These are phyloP conservation scores for Trametes cubensis DNA, from an alignment of 768 basidiomycete genomes.

Conservation along the genomic window DNA sequence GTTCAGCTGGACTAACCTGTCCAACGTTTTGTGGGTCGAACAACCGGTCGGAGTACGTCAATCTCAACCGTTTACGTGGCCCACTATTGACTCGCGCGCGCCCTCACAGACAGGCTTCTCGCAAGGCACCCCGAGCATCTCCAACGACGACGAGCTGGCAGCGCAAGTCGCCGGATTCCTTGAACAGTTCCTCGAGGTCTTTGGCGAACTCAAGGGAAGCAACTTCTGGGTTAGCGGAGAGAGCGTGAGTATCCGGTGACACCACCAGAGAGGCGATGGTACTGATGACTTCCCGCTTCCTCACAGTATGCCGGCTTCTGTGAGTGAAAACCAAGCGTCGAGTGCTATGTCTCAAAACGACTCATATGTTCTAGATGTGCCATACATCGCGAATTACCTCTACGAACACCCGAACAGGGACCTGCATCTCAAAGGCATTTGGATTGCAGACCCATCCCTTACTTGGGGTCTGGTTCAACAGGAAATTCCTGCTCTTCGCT, in stretches of 20 bases:
- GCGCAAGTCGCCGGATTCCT: slow-evolving; percentile 56
- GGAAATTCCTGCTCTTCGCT: slow-evolving; percentile 70
- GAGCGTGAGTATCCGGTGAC: slow-evolving; percentile 51
- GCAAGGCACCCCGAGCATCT: slow-evolving; percentile 64
- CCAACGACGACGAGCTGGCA: slow-evolving; percentile 58
- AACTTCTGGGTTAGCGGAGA: slow-evolving; percentile 73
- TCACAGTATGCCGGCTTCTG: slow-evolving; percentile 37
- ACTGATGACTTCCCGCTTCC: not conserved
- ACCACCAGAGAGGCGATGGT: too few relatives aligned
- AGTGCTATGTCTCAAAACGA: not conserved
- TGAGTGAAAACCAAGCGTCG: slow-evolving; percentile 2
- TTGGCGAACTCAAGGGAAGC: slow-evolving; percentile 68
- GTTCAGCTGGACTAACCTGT: slow-evolving; percentile 71
- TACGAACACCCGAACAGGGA: slow-evolving; percentile 55
- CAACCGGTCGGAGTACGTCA: slow-evolving; percentile 62
- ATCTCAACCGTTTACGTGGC: too few relatives aligned
- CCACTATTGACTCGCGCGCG: not conserved
- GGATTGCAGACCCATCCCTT: slow-evolving; percentile 62
- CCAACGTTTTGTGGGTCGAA: slow-evolving; percentile 73
- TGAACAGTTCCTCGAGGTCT: slow-evolving; percentile 72
- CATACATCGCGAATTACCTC: slow-evolving; percentile 74
- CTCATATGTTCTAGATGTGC: slow-evolving; percentile 49
- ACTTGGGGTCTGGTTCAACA: slow-evolving; percentile 68
- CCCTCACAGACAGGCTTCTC: slow-evolving; percentile 59
- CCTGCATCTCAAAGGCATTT: slow-evolving; percentile 67